A percentile compares a stretch with the other conserved stretches of the same genome.
phyloP scores from a whole-genome alignment of 208 protist species.

The Crithidia brevicula region DNA sequence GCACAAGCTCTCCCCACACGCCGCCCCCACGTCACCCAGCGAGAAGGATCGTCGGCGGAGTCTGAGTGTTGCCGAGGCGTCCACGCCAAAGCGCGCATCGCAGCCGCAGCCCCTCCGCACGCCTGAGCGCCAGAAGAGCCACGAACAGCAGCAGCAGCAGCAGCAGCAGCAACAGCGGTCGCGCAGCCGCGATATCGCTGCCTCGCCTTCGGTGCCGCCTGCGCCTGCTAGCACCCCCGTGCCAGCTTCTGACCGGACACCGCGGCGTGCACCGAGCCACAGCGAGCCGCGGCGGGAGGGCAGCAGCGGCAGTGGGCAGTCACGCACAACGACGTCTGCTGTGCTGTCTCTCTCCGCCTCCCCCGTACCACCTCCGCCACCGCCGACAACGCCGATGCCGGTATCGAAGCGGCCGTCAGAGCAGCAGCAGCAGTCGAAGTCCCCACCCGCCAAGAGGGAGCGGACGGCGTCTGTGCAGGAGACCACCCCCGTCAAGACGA shows the following conservation, averaged over 20 bases:
- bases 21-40: neutral
- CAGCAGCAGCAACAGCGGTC: neutral
- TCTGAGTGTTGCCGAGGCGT: neutral
- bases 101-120: conserved; percentile 2
- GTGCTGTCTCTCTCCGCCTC: conserved; percentile 1
- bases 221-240: conserved; percentile 21
- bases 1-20: neutral
- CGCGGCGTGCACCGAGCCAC: neutral
- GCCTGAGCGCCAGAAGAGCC: conserved; percentile 7
- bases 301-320: neutral
- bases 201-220: conserved; percentile 11
- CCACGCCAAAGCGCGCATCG: conserved; percentile 13
- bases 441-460: neutral
- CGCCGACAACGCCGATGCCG: conserved; percentile 20
- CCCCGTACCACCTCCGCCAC: conserved; percentile 17
- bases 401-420: neutral
- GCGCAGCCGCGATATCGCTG: neutral
- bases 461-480: conserved; percentile 1
- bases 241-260: conserved; percentile 5
- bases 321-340: neutral
- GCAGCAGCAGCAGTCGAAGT: neutral
- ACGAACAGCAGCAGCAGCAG: neutral
- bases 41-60: conserved; percentile 5
- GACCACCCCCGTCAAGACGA: neutral
- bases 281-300: neutral